phyloP scores from a whole-genome alignment of 2,329 filamentous ascomycete species.

The Exophiala sp. region DNA sequence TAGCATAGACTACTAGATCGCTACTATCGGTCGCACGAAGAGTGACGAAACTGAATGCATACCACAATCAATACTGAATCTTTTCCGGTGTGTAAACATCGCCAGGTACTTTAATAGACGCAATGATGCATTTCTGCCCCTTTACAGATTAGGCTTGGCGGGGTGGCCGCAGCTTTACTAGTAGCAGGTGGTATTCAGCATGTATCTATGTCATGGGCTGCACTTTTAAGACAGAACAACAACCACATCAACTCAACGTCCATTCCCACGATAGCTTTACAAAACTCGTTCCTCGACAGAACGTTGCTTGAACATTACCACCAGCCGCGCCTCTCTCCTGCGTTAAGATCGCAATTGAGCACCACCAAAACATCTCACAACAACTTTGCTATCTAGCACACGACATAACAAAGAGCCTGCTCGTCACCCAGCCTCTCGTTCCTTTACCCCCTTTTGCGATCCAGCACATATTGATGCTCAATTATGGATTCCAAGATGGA shows the following conservation, averaged over 20 bases:
- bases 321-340: background rate
- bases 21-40: too few relatives aligned
- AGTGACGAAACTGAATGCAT: too few relatives aligned
- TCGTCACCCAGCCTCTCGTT: slow-evolving; percentile 28
- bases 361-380: slow-evolving; percentile 13
- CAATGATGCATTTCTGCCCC: background rate
- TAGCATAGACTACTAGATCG: too few relatives aligned
- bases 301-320: background rate
- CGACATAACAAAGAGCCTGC: slow-evolving; percentile 19
- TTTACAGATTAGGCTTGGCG: background rate
- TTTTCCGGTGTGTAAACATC: too few relatives aligned
- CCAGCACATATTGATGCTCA: slow-evolving; percentile 24
- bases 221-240: slow-evolving; percentile 8
- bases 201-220: slow-evolving; percentile 14
- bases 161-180: background rate
- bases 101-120: too few relatives aligned
- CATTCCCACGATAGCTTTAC: background rate
- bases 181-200: background rate
- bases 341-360: background rate
- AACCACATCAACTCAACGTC: background rate
- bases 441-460: slow-evolving; percentile 19
- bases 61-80: too few relatives aligned
- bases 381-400: slow-evolving; percentile 14
- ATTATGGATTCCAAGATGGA: slow-evolving; percentile 98
- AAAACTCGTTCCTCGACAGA: too few relatives aligned